Evolutionary conservation across 2,329 filamentous ascomycete genomes (phyloP).

Genomic region (Cercospora sp.): DNA sequence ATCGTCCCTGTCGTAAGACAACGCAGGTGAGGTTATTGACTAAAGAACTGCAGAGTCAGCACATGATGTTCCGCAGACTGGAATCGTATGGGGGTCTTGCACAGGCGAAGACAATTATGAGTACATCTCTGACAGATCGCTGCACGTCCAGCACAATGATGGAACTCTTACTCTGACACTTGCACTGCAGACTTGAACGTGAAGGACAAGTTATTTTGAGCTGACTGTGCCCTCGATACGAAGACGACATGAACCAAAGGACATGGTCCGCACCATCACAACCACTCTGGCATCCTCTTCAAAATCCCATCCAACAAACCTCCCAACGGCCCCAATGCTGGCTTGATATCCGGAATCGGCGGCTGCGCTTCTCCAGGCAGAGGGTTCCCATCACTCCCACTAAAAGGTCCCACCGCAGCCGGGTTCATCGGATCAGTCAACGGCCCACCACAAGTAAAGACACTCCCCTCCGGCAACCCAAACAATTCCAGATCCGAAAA

Average conservation of each 20-base stretch:
- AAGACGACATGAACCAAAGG: not conserved
- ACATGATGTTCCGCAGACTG: too few species aligned
- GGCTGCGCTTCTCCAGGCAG: not conserved
- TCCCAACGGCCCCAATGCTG: not conserved
- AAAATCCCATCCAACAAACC: not conserved
- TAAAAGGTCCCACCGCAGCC: not conserved
- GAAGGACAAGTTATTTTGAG: not conserved
- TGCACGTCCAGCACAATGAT: too few species aligned
- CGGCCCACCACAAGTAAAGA: conserved; percentile 24
- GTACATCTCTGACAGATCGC: too few species aligned
- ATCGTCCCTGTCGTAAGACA: too few species aligned
- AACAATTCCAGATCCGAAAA: conserved; percentile 33
- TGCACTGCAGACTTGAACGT: too few species aligned
- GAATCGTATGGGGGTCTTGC: too few species aligned
- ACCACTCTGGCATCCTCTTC: conserved; percentile 10
- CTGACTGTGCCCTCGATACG: not conserved
- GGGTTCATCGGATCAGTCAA: conserved; percentile 10
- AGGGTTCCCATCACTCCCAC: conserved; percentile 4
- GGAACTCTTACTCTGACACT: too few species aligned
- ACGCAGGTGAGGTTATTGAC: too few species aligned
- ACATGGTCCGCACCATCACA: not conserved
- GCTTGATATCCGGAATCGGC: conserved; percentile 7
- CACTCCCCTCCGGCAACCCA: conserved; percentile 17
- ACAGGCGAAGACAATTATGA: too few species aligned
- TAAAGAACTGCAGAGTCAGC: too few species aligned